Percentiles rank a stretch among this genome's conserved stretches.
These are phyloP conservation scores for Blastobotrys raffinosifermentans DNA, from an alignment of 1,139 yeast species.

Conservation along the genomic window DNA sequence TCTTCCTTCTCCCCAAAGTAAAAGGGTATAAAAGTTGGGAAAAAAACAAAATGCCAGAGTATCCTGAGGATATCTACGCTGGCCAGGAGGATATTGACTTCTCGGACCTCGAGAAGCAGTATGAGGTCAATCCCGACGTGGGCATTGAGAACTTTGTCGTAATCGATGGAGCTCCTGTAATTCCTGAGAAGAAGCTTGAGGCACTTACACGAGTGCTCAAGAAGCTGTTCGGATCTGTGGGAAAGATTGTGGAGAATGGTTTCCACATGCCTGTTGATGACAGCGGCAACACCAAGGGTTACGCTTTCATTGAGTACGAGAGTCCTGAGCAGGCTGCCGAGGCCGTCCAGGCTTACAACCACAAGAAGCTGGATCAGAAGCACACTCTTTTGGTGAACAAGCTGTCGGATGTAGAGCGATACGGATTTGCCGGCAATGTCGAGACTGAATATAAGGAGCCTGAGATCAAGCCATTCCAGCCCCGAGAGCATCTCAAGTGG, in stretches of 20 bases:
- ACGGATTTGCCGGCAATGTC: slow-evolving; percentile 62
- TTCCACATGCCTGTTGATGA: slow-evolving; percentile 69
- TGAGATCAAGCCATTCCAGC: slow-evolving; percentile 58
- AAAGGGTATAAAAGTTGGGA: not conserved
- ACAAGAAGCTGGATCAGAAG: slow-evolving; percentile 88
- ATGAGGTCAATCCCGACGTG: slow-evolving; percentile 52
- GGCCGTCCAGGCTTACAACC: slow-evolving; percentile 76
- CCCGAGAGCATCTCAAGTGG: slow-evolving; percentile 74
- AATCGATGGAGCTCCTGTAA: slow-evolving; percentile 93
- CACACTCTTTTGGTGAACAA: slow-evolving; percentile 85
- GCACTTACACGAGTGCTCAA: slow-evolving; percentile 78
- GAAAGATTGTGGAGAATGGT: slow-evolving; percentile 60
- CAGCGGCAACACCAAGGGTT: slow-evolving; percentile 83
- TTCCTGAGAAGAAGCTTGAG: slow-evolving; percentile 84
- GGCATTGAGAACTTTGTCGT: slow-evolving; percentile 77
- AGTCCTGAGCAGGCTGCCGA: slow-evolving; percentile 62
- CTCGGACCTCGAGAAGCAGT: slow-evolving; percentile 79
- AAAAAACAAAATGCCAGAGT: slow-evolving; percentile 12
- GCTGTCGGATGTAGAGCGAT: slow-evolving; percentile 78
- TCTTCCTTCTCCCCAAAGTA: not conserved
- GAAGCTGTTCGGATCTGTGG: slow-evolving; percentile 71
- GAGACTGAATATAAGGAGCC: slow-evolving; percentile 66
- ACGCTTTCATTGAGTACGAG: slow-evolving; percentile 77
- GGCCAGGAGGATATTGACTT: slow-evolving; percentile 62
- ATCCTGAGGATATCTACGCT: slow-evolving; percentile 10